phyloP scores from a whole-genome alignment of 1,284 basidiomycete genomes.

The Uromyces viciae-fabae region DNA sequence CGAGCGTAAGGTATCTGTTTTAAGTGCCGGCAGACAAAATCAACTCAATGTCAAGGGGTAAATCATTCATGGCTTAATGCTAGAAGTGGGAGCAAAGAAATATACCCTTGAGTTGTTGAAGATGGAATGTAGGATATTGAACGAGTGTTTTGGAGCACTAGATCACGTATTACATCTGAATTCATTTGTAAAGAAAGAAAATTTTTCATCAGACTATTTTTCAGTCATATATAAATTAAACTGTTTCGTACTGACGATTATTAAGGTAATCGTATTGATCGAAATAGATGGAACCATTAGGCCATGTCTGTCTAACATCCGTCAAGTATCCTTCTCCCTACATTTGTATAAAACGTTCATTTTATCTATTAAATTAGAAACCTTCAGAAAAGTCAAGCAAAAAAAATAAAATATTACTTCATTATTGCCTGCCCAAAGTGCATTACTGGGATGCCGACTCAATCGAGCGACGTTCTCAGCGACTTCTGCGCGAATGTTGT shows the following conservation, averaged over 20 bases:
- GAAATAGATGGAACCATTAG: conserved; percentile 43
- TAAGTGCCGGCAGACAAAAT: background rate
- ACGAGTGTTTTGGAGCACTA: conserved; percentile 60
- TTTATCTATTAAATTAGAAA: background rate
- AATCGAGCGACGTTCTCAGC: conserved; percentile 63
- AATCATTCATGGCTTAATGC: background rate
- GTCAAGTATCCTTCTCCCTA: conserved; percentile 43
- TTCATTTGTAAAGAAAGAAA: background rate
- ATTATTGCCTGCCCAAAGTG: conserved; percentile 65
- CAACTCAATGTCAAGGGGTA: too few species aligned
- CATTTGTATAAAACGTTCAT: background rate
- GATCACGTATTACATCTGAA: conserved; percentile 60
- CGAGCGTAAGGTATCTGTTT: conserved; percentile 61
- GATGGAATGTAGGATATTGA: conserved; percentile 65
- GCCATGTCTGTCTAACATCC: conserved; percentile 19
- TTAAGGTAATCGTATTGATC: conserved; percentile 61
- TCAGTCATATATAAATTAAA: too few species aligned
- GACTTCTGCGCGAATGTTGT: conserved; percentile 62
- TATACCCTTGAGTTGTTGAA: conserved; percentile 60
- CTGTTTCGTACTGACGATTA: conserved; percentile 51
- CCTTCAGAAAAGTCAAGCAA: too few species aligned
- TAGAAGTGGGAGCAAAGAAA: background rate
- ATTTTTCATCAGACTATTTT: too few species aligned
- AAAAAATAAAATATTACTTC: too few species aligned
- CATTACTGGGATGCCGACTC: conserved; percentile 63